Evolutionary conservation across 352 stramenopile species (phyloP), one percentile per base, ranked within the genome.

Genomic region (Thalassiosira exigua): DNA sequence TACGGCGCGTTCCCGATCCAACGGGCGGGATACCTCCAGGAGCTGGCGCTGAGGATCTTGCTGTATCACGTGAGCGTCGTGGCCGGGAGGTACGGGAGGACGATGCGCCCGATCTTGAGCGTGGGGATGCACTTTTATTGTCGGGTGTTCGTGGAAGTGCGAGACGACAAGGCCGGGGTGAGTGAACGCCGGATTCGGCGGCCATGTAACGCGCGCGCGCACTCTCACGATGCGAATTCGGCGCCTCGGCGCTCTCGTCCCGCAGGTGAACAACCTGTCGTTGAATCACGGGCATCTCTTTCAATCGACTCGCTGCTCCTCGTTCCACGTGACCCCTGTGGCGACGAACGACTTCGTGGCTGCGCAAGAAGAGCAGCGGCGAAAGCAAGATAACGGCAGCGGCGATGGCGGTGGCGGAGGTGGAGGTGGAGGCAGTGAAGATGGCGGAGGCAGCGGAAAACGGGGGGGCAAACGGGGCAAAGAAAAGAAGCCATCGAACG

Each of bases 121-220:
- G 97, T 99, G 62, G 98, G 96, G 72, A 99, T 99, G 81, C 96
- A 98, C 67, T 99, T 99, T 82, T 99, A 99, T 90, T 92, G 99
- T 44, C 96, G 98, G 53, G 94, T 99, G 42, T 99, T 99, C 89
- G 97, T 99, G 14, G 96, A 98, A 68, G 96, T 99, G 44, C 98
- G 96, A 86, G 95, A 98, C 78, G 96, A 96, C 59, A 97, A 97
- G 19, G 91, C 95, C 14, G 97, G 98, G 75, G 96, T 85, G 39
- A 78, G 76, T 79, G 11, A 21, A n/a, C n/a, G n/a, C n/a, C n/a
- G n/a, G n/a, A 39, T 3, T 50, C 22, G 30, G 19, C 22, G 2
- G n/a, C n/a, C n/a, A n/a, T 48, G 4, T 65, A 32, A 65, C 29
- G 22, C 21, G 19, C 33, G 30, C 11, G 30, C 3, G 14, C 1